Evolutionary conservation across 164 flowering plant genomes (phyloP).

Genomic region (Litsea cubeba): DNA sequence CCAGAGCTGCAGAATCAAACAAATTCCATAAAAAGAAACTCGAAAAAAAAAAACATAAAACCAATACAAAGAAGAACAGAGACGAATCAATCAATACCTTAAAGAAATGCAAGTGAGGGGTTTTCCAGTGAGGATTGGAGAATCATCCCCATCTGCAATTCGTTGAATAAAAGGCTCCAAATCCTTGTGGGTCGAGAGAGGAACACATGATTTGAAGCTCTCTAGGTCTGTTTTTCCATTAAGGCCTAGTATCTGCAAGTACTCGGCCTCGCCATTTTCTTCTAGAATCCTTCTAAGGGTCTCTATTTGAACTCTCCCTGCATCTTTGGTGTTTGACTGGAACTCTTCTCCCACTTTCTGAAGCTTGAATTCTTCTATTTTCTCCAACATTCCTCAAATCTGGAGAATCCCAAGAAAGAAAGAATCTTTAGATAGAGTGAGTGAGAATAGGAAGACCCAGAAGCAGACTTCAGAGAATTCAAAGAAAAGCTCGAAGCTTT

Average conservation of each 20-base stretch:
- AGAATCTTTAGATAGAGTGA: too few species aligned
- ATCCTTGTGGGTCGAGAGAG: slow-evolving; percentile 61
- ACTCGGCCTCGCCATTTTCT: slow-evolving; percentile 63
- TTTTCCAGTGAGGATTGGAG: slow-evolving; percentile 64
- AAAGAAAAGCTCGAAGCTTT: too few species aligned
- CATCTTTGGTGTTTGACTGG: slow-evolving; percentile 60
- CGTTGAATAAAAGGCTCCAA: slow-evolving; percentile 66
- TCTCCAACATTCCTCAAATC: slow-evolving; percentile 28
- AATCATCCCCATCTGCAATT: slow-evolving; percentile 64
- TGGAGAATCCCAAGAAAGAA: too few species aligned
- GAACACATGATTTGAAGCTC: slow-evolving; percentile 64
- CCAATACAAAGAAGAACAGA: background rate
- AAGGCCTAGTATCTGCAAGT: slow-evolving; percentile 57
- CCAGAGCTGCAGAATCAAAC: slow-evolving; percentile 63
- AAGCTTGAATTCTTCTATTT: slow-evolving; percentile 36
- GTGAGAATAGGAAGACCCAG: too few species aligned
- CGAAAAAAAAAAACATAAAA: background rate
- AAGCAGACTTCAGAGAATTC: too few species aligned
- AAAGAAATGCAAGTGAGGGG: slow-evolving; percentile 65
- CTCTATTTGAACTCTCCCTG: slow-evolving; percentile 60
- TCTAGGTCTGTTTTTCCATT: slow-evolving; percentile 73
- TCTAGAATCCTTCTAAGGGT: slow-evolving; percentile 65
- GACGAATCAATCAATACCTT: slow-evolving; percentile 33
- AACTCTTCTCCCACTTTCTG: slow-evolving; percentile 64
- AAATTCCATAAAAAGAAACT: background rate